Evolutionary conservation across 2,329 filamentous ascomycete genomes (phyloP).

Genomic region (Diaporthe ampelina): DNA sequence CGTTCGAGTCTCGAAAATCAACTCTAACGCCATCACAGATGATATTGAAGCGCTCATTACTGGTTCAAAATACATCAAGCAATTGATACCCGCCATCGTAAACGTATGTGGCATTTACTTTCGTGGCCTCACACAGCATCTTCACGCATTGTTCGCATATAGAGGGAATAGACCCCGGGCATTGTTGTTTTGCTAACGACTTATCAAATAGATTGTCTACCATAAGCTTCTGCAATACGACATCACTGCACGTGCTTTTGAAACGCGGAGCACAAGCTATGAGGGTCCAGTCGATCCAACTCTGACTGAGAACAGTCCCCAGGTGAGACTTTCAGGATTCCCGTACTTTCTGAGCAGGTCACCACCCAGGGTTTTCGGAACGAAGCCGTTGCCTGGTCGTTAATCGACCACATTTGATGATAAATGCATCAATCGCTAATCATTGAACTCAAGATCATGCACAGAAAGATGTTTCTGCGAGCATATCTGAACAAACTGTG

Average conservation of each 20-base stretch:
- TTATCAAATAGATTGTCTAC: slow-evolving; percentile 66
- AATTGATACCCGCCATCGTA: slow-evolving; percentile 85
- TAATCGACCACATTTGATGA: no score
- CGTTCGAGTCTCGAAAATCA: not conserved
- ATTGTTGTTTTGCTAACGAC: not conserved
- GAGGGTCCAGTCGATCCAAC: slow-evolving; percentile 76
- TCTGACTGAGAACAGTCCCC: slow-evolving; percentile 77
- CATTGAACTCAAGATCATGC: slow-evolving; percentile 63
- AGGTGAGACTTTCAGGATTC: slow-evolving; percentile 50
- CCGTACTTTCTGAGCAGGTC: no score
- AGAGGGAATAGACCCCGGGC: no score
- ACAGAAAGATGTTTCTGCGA: slow-evolving; percentile 83
- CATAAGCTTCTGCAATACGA: slow-evolving; percentile 85
- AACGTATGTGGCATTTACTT: slow-evolving; percentile 65
- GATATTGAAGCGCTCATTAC: slow-evolving; percentile 79
- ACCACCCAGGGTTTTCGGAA: not conserved
- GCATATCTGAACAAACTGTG: slow-evolving; percentile 83
- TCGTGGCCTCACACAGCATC: not conserved
- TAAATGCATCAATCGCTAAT: not conserved
- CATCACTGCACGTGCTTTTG: slow-evolving; percentile 84
- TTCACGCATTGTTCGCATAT: no score
- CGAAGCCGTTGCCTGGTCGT: not conserved
- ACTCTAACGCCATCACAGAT: slow-evolving; percentile 57
- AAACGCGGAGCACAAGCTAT: slow-evolving; percentile 72
- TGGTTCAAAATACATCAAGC: slow-evolving; percentile 82